Evolutionary conservation across 176 grass and related monocot species (phyloP).

Genomic region (Lolium perenne): DNA sequence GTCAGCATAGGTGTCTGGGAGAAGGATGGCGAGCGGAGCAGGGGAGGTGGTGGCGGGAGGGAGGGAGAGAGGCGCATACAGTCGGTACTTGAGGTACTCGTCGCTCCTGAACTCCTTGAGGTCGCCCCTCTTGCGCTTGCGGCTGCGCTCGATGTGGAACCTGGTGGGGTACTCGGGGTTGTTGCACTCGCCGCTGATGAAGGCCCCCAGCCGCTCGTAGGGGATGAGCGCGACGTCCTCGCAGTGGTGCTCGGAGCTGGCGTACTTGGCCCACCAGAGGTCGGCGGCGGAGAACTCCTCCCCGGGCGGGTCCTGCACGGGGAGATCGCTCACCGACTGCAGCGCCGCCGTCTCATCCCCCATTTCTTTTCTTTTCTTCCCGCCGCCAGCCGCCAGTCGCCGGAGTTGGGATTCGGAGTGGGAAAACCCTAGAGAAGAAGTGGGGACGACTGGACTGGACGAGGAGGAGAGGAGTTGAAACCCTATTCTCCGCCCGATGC

Average conservation of each 20-base stretch:
- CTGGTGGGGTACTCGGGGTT: conserved; percentile 77
- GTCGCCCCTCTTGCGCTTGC: conserved; percentile 74
- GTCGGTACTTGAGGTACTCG: conserved; percentile 77
- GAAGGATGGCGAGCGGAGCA: not conserved
- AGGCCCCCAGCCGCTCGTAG: conserved; percentile 73
- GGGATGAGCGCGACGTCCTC: conserved; percentile 87
- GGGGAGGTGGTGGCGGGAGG: not conserved
- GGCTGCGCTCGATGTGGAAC: conserved; percentile 84
- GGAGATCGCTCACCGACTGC: conserved; percentile 67
- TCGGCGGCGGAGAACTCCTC: conserved; percentile 85
- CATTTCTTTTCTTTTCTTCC: not conserved
- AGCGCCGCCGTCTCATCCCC: conserved; percentile 31
- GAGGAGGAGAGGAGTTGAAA: not conserved
- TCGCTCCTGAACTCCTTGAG: conserved; percentile 71
- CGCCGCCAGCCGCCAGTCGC: conserved; percentile 33
- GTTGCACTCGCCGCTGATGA: conserved; percentile 77
- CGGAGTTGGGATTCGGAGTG: conserved; percentile 15
- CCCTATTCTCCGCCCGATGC: not conserved
- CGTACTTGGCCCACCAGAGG: conserved; percentile 71
- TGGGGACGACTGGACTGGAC: not conserved
- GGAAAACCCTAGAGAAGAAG: conserved; percentile 9
- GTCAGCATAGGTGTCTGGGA: not conserved
- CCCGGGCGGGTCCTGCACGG: conserved; percentile 71
- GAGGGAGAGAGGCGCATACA: conserved; percentile 46
- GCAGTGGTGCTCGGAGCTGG: conserved; percentile 65